phyloP scores from a whole-genome alignment of 176 grass and related monocot genomes.

The sorghum (Sorghum bicolor) region DNA sequence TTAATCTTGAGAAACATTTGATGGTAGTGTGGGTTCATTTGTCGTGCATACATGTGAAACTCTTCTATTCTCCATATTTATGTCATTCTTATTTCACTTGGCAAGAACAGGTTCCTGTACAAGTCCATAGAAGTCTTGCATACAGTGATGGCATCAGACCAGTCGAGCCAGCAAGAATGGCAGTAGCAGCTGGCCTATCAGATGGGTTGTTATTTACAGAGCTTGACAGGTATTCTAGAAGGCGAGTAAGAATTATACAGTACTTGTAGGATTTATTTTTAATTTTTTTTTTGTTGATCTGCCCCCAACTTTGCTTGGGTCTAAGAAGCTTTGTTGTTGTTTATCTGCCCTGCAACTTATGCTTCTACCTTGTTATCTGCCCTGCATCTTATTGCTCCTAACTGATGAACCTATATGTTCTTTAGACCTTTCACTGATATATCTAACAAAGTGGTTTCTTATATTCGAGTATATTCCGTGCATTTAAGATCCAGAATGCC shows the following conservation, averaged over 20 bases:
- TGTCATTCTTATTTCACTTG: not conserved
- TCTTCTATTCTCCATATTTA: not conserved
- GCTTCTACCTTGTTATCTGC: not conserved
- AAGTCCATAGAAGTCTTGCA: constrained; percentile 85
- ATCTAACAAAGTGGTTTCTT: not conserved
- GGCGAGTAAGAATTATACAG: not conserved
- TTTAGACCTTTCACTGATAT: not conserved
- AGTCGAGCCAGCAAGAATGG: constrained; percentile 53
- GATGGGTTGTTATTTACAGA: constrained; percentile 70
- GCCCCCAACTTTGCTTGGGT: not conserved
- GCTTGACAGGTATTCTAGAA: constrained; percentile 75
- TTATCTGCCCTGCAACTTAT: not conserved
- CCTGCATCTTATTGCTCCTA: not conserved
- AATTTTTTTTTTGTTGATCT: not conserved
- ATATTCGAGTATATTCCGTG: not conserved
- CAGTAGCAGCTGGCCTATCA: constrained; percentile 35
- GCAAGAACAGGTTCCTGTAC: constrained; percentile 68
- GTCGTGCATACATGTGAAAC: not conserved
- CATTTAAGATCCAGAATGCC: not conserved
- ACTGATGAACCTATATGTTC: not conserved
- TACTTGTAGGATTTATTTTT: not conserved
- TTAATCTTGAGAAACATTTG: not conserved
- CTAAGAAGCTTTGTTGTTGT: not conserved
- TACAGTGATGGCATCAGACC: constrained; percentile 85
- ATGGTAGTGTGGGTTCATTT: not conserved